Evolutionary conservation across 805 yeast genomes (phyloP), one percentile per base, ranked within the genome.

Genomic region (Candida berthetii): DNA sequence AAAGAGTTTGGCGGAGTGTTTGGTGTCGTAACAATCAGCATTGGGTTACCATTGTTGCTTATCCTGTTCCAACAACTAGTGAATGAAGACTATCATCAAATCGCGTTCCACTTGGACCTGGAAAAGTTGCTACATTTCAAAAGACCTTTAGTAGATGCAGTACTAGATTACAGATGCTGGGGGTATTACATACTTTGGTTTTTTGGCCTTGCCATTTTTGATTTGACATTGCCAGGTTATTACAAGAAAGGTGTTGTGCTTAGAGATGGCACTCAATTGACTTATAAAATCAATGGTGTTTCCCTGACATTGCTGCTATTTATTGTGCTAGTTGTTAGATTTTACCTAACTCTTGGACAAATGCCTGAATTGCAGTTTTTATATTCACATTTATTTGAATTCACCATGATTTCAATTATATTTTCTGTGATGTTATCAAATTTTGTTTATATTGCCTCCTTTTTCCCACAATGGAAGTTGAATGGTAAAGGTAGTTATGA

Each of bases 231-330:
- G 28, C 90, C 91, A 11, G 95, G 91, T 1, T 72, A 66, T 43
- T 61, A 57, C 19, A 63, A 78, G 50, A 57, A 74, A 27, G 99
- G 99, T 20, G 78, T 81, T 10, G 62, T 58, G 42, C 65, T 91
- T 43, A 72, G 97, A 54, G 96, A 89, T 59, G 93, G 93, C 2
- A 71, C 85, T 1, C 61, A 62, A 38, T 70, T 91, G 46, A 56
- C 60, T 16, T 91, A 91, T 65, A 81, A 84, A 55, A 85, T 93
- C 65, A 91, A 93, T 58, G 98, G 98, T 11, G 60, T 71, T 38
- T 66, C 75, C 20, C 65, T 87, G 45, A 68, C 78, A 24, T 56
- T 71, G 1, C 43, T 63, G 5, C 48, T 76, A 22, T 27, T 64
- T 48, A 32, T 65, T 54, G 41, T 58, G 50, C 59, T 89, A 19